These are phyloP conservation scores for Colletotrichum nymphaeae DNA, from an alignment of 2,329 filamentous ascomycete genomes.

Conservation along the genomic window DNA sequence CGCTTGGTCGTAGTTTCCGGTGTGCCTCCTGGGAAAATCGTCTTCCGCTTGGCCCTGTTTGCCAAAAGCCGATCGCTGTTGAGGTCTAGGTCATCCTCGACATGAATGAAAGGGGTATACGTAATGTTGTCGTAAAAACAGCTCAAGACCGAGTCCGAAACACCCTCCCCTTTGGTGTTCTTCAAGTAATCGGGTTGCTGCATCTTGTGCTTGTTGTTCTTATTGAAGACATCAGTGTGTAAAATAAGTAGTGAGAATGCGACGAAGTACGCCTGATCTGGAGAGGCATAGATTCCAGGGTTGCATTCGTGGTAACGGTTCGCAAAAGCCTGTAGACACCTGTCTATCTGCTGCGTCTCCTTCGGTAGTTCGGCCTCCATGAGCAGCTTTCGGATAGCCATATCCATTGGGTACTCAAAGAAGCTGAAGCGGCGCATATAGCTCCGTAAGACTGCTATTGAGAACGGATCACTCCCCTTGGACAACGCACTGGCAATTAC, in stretches of 20 bases:
- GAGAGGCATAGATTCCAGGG: constrained; percentile 89
- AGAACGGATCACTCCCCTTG: constrained; percentile 88
- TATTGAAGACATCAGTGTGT: constrained; percentile 99
- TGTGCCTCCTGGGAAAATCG: constrained; percentile 73
- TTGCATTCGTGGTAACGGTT: constrained; percentile 99
- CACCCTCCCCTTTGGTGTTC: constrained; percentile 90
- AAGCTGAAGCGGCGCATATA: constrained; percentile 97
- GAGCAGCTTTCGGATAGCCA: constrained; percentile 93
- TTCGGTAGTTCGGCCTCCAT: constrained; percentile 98
- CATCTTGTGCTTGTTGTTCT: constrained; percentile 99
- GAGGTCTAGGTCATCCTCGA: constrained; percentile 89
- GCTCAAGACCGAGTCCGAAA: constrained; percentile 92
- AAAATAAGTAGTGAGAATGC: constrained; percentile 96
- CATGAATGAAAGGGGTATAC: constrained; percentile 98
- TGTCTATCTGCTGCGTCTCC: constrained; percentile 97
- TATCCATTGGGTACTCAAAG: constrained; percentile 97
- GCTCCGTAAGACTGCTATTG: constrained; percentile 84
- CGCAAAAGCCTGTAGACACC: constrained; percentile 92
- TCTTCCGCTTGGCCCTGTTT: constrained; percentile 78
- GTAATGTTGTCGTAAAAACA: constrained; percentile 99
- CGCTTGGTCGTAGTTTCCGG: constrained; percentile 71
- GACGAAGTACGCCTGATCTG: constrained; percentile 98
- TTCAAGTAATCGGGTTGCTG: constrained; percentile 95
- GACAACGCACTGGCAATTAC: constrained; percentile 87
- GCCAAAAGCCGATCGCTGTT: constrained; percentile 79